Base-by-base conservation (phyloP, 768 basidiomycete genomes). In the Cystofilobasidium capitatum region DNA sequence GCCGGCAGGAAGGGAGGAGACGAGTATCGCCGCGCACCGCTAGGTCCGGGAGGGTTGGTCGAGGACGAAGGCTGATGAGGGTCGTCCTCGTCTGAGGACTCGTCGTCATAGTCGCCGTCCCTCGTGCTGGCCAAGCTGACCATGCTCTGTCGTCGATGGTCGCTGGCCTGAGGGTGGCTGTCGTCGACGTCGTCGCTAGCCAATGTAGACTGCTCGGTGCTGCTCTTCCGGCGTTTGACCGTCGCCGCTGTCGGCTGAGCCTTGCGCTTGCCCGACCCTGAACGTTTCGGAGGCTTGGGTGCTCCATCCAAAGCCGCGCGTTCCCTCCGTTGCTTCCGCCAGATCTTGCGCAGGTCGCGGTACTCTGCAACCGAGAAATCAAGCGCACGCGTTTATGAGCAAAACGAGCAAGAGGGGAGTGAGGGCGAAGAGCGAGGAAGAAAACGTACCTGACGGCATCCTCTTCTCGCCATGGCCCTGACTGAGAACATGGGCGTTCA, bases 401-500 rank as follows among this genome's bases (percentile, higher is more conserved):
- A 36, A 3, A 7, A 64, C 13, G 36, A n/a, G n/a, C 37, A 16
- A 14, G 37, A 35, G 17, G 5, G 29, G 16, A 54, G 37, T 58
- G 36, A 42, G 39, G 42, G 65, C 24, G 36, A 22, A 59, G 24
- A 47, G 29, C 7, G 58, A 24, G 58, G 33, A 75, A 26, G 24
- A 33, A 35, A 35, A 79, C 88, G 78, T 73, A 94, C 94, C 93
- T 65, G 84, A 84, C 16, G 94, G 94, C 76, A 84, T 87, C 64
- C 93, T 84, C 79, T 94, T 97, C 20, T 81, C 65, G 49, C 94
- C 94, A 76, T 99, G 94, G 77, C 89, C 89, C 77, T 97, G 94
- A 89, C 96, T 96, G n/a, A 86, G 88, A 66, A 97, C 91, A 76
- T 99, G 94, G 36, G 92, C 91, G 76, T 99, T 99, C 69, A 99